Conservation (phyloP, 2,329 filamentous ascomycete species). For the Fusarium acutatum region DNA sequence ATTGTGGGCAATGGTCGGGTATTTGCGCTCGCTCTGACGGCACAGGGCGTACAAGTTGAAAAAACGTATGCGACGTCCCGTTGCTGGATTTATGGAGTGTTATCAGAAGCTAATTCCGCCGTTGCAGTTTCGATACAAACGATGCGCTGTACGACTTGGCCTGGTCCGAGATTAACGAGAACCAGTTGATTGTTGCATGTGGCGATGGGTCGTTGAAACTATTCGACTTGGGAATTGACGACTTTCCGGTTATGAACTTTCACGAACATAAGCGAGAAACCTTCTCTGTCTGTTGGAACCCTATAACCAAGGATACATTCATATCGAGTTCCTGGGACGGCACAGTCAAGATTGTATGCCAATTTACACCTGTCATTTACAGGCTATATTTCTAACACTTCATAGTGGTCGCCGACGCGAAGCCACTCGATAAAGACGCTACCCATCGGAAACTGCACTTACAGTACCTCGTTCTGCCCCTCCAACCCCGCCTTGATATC, state of each 20-base stretch:
- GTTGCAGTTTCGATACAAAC: conserved; percentile 87
- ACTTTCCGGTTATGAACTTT: conserved; percentile 91
- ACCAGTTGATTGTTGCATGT: conserved; percentile 87
- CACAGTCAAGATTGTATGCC: conserved; percentile 80
- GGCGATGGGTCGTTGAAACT: conserved; percentile 96
- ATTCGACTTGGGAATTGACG: conserved; percentile 82
- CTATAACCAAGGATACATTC: conserved; percentile 90
- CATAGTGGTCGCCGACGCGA: conserved; percentile 83
- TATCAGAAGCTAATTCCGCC: neutral
- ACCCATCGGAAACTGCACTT: conserved; percentile 92
- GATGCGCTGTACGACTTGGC: conserved; percentile 94
- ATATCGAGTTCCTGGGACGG: conserved; percentile 95
- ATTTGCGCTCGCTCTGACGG: conserved; percentile 83
- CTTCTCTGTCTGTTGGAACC: conserved; percentile 92
- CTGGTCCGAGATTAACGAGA: conserved; percentile 97
- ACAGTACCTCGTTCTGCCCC: conserved; percentile 90
- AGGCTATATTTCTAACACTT: neutral
- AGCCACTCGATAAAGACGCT: conserved; percentile 81
- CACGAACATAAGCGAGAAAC: conserved; percentile 93
- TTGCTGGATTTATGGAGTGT: neutral
- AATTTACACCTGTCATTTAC: neutral
- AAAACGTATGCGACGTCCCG: conserved; percentile 70
- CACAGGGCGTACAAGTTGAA: conserved; percentile 83
- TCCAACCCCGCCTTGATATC: conserved; percentile 87
- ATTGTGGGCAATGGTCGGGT: conserved; percentile 95